These are phyloP conservation scores for Abrus pulchellus DNA, from an alignment of 306 rosid species.

Conservation along the genomic window DNA sequence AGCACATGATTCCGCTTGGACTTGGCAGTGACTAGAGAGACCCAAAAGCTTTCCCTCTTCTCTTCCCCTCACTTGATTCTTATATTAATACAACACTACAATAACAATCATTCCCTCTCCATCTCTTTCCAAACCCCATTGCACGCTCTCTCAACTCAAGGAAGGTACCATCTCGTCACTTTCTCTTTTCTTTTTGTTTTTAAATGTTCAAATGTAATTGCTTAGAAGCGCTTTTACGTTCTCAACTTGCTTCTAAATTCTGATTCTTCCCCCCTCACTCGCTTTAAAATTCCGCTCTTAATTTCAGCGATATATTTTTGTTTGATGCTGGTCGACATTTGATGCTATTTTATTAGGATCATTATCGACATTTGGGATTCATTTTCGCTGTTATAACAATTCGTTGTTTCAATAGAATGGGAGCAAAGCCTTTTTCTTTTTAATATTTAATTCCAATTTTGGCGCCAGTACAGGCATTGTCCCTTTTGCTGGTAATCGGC, in stretches of 20 bases:
- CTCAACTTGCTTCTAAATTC: conserved; percentile 13
- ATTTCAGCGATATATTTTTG: neutral
- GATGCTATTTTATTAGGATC: neutral
- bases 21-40: neutral
- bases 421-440: neutral
- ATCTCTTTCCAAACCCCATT: conserved; percentile 15
- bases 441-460: conserved; percentile 12
- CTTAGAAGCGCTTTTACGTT: neutral
- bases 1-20: neutral
- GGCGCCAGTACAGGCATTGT: neutral
- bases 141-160: neutral
- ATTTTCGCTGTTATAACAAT: neutral
- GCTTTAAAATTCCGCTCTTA: conserved; percentile 13
- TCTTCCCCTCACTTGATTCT: neutral
- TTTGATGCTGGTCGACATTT: neutral
- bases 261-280: neutral
- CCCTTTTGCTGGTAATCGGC: conserved; percentile 17
- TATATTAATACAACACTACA: neutral
- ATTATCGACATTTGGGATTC: neutral
- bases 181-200: neutral
- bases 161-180: conserved; percentile 10
- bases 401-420: neutral
- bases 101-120: neutral
- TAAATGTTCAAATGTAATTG: neutral
- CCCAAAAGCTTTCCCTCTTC: conserved; percentile 1